Percentiles rank a stretch among this genome's conserved stretches.
Conservation (phyloP, 495 filamentous ascomycete species). For the Hypoxylon fragiforme region DNA sequence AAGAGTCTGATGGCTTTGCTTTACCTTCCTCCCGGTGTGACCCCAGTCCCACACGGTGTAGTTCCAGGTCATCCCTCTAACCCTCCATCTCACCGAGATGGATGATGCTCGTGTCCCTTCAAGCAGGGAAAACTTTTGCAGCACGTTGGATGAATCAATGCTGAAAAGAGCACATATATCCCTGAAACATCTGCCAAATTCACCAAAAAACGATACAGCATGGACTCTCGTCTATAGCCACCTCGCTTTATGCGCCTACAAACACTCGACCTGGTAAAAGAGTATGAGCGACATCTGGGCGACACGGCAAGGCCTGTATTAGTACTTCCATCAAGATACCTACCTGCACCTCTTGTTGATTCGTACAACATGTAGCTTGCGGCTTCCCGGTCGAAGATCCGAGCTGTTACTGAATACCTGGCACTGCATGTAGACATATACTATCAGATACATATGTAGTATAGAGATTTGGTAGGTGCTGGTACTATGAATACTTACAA, state of each 20-base stretch:
- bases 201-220: slow-evolving; percentile 10
- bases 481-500: too few species aligned
- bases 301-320: too few species aligned
- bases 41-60: slow-evolving; percentile 13
- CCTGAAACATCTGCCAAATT: slow-evolving; percentile 21
- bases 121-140: neutral
- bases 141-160: slow-evolving; percentile 4
- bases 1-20: slow-evolving; percentile 12
- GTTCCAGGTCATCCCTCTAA: slow-evolving; percentile 1
- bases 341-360: too few species aligned
- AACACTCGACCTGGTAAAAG: neutral
- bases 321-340: too few species aligned
- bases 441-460: too few species aligned
- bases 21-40: slow-evolving; percentile 17
- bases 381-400: slow-evolving; percentile 27
- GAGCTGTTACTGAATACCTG: too few species aligned
- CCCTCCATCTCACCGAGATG: slow-evolving; percentile 7
- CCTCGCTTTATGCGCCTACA: slow-evolving; percentile 1
- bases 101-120: slow-evolving; percentile 1
- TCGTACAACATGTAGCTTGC: too few species aligned
- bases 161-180: slow-evolving; percentile 5
- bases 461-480: too few species aligned
- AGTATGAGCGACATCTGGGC: too few species aligned
- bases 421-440: too few species aligned
- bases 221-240: neutral